These are phyloP conservation scores for Leishmania braziliensis DNA, from an alignment of 208 protist genomes.

Conservation along the genomic window DNA sequence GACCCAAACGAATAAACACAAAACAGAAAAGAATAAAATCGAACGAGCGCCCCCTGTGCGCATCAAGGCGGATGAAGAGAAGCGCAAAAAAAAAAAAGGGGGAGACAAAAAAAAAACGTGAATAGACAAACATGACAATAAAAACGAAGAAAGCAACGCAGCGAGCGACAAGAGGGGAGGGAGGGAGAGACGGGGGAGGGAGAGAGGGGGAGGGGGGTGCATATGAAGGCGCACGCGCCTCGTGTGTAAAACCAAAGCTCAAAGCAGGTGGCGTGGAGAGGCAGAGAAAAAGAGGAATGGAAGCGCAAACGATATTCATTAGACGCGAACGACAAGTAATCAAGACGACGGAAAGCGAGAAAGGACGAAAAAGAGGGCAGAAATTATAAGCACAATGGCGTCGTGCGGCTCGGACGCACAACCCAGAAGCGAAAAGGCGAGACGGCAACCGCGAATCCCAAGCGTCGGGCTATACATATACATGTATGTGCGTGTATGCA, in stretches of 20 bases:
- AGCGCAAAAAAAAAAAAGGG: neutral
- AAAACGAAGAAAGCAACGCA: neutral
- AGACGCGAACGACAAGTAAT: neutral
- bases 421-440: neutral
- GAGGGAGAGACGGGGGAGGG: neutral
- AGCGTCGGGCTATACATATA: too few species aligned
- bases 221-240: neutral
- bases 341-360: neutral
- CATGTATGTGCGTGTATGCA: too few species aligned
- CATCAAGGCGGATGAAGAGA: neutral
- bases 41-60: too few species aligned
- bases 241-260: neutral
- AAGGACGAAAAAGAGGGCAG: neutral
- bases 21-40: neutral
- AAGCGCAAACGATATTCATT: neutral
- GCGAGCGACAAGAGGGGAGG: constrained; percentile 8
- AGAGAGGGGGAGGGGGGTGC: neutral
- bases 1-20: neutral
- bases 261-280: neutral
- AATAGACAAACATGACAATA: neutral
- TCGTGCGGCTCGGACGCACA: neutral
- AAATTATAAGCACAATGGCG: neutral
- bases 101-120: neutral
- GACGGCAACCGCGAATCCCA: neutral
- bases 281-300: neutral